Conservation (phyloP, 179 eudicot species). For the Actinidia arguta region DNA sequence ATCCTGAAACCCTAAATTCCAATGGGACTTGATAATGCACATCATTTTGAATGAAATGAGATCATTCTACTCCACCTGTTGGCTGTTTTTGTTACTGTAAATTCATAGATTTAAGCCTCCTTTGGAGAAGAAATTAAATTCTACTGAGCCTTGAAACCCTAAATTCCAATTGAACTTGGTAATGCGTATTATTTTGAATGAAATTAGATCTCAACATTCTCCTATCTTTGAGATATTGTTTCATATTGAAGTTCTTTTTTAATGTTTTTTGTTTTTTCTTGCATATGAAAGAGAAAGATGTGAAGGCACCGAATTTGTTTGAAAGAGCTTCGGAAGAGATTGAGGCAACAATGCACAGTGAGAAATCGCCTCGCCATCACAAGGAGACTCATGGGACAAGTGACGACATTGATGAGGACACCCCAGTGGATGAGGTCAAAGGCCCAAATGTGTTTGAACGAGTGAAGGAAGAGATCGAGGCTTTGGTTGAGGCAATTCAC, state of each 20-base stretch:
- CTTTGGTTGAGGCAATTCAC: slow-evolving; percentile 40
- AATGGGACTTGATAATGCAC: neutral
- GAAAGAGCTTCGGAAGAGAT: slow-evolving; percentile 52
- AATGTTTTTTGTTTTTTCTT: neutral
- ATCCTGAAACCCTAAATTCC: neutral
- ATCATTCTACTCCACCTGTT: too few relatives aligned
- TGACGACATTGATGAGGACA: slow-evolving; percentile 72
- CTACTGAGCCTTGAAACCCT: too few relatives aligned
- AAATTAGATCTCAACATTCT: neutral
- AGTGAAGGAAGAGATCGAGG: slow-evolving; percentile 59
- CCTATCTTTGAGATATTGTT: neutral
- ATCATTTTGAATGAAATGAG: neutral
- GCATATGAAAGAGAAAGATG: slow-evolving; percentile 41
- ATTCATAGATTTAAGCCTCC: too few relatives aligned
- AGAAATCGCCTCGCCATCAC: slow-evolving; percentile 53
- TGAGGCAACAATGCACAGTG: slow-evolving; percentile 34
- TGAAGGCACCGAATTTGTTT: slow-evolving; percentile 48
- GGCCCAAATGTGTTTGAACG: slow-evolving; percentile 68
- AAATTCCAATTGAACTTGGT: too few relatives aligned
- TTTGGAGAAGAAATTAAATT: too few relatives aligned
- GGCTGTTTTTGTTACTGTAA: too few relatives aligned
- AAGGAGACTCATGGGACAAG: slow-evolving; percentile 87
- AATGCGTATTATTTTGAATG: too few relatives aligned
- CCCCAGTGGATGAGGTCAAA: slow-evolving; percentile 71
- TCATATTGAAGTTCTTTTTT: neutral